A percentile compares a stretch with the other conserved stretches of the same genome.
phyloP scores from a whole-genome alignment of 257 asterid genomes.

The Coffea canephora region DNA sequence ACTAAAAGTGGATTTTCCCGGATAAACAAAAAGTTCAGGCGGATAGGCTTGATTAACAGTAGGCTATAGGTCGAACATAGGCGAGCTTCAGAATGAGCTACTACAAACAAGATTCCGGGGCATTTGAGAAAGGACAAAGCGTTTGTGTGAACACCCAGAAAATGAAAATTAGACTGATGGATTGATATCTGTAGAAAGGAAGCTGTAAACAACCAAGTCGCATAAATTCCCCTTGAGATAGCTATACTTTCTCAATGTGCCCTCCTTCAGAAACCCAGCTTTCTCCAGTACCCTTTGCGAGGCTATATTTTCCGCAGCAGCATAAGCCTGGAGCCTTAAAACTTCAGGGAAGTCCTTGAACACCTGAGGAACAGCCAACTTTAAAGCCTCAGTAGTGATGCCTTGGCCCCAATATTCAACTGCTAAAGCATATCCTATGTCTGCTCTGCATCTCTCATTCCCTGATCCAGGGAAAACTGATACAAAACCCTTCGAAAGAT shows the following conservation, averaged over 20 bases:
- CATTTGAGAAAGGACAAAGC: background rate
- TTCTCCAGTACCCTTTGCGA: conserved; percentile 50
- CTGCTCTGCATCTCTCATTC: conserved; percentile 38
- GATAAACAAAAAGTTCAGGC: background rate
- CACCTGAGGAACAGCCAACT: conserved; percentile 35
- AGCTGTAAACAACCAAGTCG: conserved; percentile 41
- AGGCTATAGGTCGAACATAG: too few species aligned
- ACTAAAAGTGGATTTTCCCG: too few species aligned
- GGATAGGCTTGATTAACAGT: background rate
- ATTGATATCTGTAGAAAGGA: conserved; percentile 24
- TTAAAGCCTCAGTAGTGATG: conserved; percentile 35
- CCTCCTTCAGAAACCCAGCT: conserved; percentile 45
- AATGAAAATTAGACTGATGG: conserved; percentile 12
- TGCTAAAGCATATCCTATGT: conserved; percentile 41
- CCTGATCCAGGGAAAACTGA: conserved; percentile 33
- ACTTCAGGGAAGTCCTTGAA: conserved; percentile 34
- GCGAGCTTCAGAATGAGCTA: background rate
- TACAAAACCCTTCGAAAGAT: conserved; percentile 36
- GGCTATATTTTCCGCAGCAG: conserved; percentile 33
- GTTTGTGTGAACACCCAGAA: background rate
- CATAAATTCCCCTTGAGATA: conserved; percentile 37
- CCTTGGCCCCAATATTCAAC: conserved; percentile 48
- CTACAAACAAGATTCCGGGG: background rate
- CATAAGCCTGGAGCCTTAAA: conserved; percentile 38
- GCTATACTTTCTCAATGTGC: conserved; percentile 37